Evolutionary conservation across 1,284 basidiomycete genomes (phyloP).

Genomic region (Leccinum pachyderme): DNA sequence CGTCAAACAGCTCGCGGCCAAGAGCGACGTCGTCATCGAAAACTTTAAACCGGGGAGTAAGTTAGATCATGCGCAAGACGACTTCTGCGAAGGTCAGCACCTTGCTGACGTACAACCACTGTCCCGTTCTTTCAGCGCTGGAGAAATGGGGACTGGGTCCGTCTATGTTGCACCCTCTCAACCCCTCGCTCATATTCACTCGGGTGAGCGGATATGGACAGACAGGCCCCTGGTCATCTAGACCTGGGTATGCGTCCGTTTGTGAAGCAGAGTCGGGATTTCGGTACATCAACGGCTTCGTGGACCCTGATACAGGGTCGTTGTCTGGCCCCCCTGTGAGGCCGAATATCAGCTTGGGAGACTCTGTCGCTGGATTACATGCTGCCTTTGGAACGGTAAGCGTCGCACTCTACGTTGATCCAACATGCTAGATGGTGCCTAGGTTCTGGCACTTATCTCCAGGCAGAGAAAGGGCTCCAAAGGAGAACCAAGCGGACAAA

Average conservation of each 20-base stretch:
- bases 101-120: conserved; percentile 1
- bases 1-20: conserved; percentile 58
- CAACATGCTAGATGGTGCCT: background rate
- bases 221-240: conserved; percentile 66
- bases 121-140: conserved; percentile 44
- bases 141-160: conserved; percentile 70
- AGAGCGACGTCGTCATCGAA: conserved; percentile 63
- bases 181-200: conserved; percentile 67
- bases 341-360: conserved; percentile 69
- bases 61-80: conserved; percentile 17
- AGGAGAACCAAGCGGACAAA: conserved; percentile 46
- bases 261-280: conserved; percentile 75
- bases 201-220: conserved; percentile 74
- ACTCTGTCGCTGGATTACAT: conserved; percentile 67
- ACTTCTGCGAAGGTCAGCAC: background rate
- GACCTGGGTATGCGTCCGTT: conserved; percentile 69
- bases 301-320: conserved; percentile 50
- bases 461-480: conserved; percentile 40
- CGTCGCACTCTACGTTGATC: conserved; percentile 1
- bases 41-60: conserved; percentile 74
- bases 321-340: conserved; percentile 61
- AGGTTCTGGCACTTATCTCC: conserved; percentile 73
- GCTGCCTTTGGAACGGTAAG: conserved; percentile 69
- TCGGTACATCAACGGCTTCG: conserved; percentile 66
- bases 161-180: conserved; percentile 49